Percentiles rank a stretch among this genome's conserved stretches.
Evolutionary conservation across 139 green algal species (phyloP).

Genomic region (Asterochloris erici): DNA sequence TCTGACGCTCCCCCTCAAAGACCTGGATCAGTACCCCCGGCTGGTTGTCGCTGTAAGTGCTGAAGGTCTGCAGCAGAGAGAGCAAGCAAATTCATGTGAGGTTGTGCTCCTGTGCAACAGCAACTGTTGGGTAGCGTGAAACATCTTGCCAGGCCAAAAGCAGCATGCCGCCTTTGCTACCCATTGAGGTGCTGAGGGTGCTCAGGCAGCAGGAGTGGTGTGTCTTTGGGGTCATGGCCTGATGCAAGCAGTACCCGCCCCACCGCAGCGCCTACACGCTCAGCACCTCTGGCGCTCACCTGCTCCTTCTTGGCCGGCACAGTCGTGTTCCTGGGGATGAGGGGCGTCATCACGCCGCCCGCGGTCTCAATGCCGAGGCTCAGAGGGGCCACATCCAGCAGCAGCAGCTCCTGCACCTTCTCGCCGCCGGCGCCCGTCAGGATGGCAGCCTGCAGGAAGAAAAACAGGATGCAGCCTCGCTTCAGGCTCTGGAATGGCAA

Average conservation of each 20-base stretch:
- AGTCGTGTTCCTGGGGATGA: conserved; percentile 97
- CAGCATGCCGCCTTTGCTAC: too few relatives aligned
- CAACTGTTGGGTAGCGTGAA: too few relatives aligned
- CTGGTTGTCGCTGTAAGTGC: conserved; percentile 98
- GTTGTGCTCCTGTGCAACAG: too few relatives aligned
- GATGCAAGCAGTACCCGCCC: too few relatives aligned
- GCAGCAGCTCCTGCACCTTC: conserved; percentile 97
- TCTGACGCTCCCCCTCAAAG: conserved; percentile 89
- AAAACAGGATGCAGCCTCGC: not conserved
- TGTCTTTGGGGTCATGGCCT: too few relatives aligned
- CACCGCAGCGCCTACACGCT: too few relatives aligned
- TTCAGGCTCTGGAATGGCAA: not conserved
- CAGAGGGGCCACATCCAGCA: conserved; percentile 96
- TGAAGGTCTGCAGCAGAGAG: conserved; percentile 59
- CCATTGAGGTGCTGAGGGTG: too few relatives aligned
- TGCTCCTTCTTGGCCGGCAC: conserved; percentile 99
- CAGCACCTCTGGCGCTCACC: conserved; percentile 38
- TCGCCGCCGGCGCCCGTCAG: conserved; percentile 86
- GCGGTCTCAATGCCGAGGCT: conserved; percentile 96
- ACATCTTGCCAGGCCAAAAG: too few relatives aligned
- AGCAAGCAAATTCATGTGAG: too few relatives aligned
- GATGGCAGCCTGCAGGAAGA: conserved; percentile 90
- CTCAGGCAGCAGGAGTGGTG: too few relatives aligned
- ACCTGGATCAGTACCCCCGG: conserved; percentile 95
- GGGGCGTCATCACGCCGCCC: conserved; percentile 85